Evolutionary conservation across 495 filamentous ascomycete species (phyloP), one percentile per base, ranked within the genome.

Genomic region (Tetracladium setigerum): DNA sequence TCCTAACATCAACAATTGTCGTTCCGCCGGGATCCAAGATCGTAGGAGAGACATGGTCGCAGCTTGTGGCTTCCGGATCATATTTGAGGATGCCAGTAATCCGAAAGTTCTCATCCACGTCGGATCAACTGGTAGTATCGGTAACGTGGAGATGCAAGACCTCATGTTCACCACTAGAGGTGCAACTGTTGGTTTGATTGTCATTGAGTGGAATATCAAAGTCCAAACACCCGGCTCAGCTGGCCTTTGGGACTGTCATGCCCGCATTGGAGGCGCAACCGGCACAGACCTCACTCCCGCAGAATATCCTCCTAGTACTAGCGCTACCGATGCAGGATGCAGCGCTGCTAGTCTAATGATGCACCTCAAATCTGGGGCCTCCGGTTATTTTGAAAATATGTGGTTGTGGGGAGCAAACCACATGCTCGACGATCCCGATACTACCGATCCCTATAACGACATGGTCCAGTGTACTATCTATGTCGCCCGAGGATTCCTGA

Each of bases 121-220:
- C 16, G 8, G 38, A 40, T 9, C 8, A 10, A 8, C 9, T 8
- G 38, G 38, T 15, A 12, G 32, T 16, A 38, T 35, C 31, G 33
- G 34, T 17, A 42, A 44, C 34, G 44, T 47, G 24, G 8, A 49
- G 17, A 27, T 52, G 17, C 32, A 14, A 15, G 15, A 16, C 15
- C n/a, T 40, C n/a, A 9, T 40, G n/a, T 40, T 40, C 38, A 40
- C 38, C 17, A 15, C 16, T 14, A 8, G 76, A 34, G 81, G 81
- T 27, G 62, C 70, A n/a, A 71, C 77, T 37, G 76, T 79, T 2
- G 86, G 86, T 18, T 84, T 82, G 36, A 74, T 78, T 12, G 69
- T 89, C 35, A 77, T 91, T 44, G 73, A 89, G 61, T 89, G 79
- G 76, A 89, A 89, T 16, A 15, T 40, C 16, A 8, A 40, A 9